Conservation (phyloP, 2,329 filamentous ascomycete genomes). For the Huntiella moniliformis region DNA sequence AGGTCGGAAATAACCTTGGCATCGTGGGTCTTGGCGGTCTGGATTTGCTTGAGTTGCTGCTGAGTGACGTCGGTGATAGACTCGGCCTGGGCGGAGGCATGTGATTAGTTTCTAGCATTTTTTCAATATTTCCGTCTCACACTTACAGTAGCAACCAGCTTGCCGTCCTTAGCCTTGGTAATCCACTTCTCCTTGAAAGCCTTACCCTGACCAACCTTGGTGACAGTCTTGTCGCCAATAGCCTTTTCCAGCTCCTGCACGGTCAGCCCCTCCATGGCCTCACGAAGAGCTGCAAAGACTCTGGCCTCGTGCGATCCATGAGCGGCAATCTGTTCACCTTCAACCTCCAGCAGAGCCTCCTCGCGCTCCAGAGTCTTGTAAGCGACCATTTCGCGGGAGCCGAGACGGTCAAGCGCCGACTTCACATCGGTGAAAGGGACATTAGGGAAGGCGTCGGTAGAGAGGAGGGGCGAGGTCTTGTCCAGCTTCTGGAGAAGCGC, state of each 20-base stretch:
- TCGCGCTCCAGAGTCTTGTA: conserved; percentile 74
- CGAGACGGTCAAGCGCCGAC: conserved; percentile 70
- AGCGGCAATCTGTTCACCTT: conserved; percentile 51
- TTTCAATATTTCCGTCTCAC: not conserved
- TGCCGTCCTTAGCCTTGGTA: conserved; percentile 38
- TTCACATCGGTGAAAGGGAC: conserved; percentile 54
- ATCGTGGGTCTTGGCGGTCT: conserved; percentile 52
- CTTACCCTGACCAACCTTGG: conserved; percentile 81
- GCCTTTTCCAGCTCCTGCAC: conserved; percentile 52
- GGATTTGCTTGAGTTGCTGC: conserved; percentile 55
- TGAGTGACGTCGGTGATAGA: conserved; percentile 64
- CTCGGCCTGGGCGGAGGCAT: conserved; percentile 29
- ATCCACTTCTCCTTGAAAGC: conserved; percentile 74
- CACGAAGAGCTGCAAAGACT: conserved; percentile 56
- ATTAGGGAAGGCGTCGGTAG: conserved; percentile 49
- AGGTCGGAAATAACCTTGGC: conserved; percentile 61
- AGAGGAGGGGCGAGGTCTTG: conserved; percentile 45
- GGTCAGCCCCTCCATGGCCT: conserved; percentile 60
- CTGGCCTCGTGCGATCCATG: conserved; percentile 69
- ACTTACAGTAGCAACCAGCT: conserved; percentile 33
- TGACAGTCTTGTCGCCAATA: conserved; percentile 53
- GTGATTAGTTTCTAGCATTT: not conserved
- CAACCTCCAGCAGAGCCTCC: conserved; percentile 54
- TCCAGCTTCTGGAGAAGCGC: conserved; percentile 48
- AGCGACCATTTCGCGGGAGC: conserved; percentile 66